A percentile compares a stretch with the other conserved stretches of the same genome.
Evolutionary conservation across 768 basidiomycete species (phyloP).

Genomic region (Gloeopeniophorella convolvens): DNA sequence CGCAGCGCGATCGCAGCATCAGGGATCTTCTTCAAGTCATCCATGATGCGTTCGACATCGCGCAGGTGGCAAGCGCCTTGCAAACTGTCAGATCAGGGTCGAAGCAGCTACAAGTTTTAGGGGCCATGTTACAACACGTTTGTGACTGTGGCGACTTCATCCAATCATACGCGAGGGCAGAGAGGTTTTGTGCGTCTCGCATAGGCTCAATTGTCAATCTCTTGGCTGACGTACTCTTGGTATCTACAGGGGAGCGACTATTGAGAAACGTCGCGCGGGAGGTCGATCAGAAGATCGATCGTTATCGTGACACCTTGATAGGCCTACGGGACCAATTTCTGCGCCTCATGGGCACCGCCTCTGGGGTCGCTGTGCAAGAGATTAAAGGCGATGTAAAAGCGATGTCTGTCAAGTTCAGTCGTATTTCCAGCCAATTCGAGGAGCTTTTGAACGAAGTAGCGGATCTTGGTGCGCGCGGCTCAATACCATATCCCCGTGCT

Average conservation of each 20-base stretch:
- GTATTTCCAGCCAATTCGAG: too few relatives aligned
- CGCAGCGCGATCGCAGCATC: background rate
- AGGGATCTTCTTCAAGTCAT: background rate
- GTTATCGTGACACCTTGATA: too few relatives aligned
- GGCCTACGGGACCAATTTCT: too few relatives aligned
- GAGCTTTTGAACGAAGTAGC: background rate
- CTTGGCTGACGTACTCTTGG: too few relatives aligned
- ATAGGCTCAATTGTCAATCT: background rate
- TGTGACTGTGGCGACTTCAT: background rate
- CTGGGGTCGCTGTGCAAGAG: too few relatives aligned
- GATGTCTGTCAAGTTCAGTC: too few relatives aligned
- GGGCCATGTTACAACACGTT: too few relatives aligned
- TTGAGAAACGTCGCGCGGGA: too few relatives aligned
- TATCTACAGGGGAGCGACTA: background rate
- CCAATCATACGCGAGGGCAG: background rate
- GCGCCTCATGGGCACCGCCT: too few relatives aligned
- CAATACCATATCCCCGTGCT: too few relatives aligned
- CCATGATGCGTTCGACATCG: background rate
- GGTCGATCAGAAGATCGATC: too few relatives aligned
- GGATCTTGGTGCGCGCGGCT: background rate
- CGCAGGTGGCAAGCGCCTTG: background rate
- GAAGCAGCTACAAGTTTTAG: background rate
- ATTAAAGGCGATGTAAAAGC: too few relatives aligned
- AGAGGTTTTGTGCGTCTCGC: background rate
- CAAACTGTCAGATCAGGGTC: background rate